Evolutionary conservation across 495 filamentous ascomycete species (phyloP), one percentile per base, ranked within the genome.

Genomic region (Penicillium robsamsonii): DNA sequence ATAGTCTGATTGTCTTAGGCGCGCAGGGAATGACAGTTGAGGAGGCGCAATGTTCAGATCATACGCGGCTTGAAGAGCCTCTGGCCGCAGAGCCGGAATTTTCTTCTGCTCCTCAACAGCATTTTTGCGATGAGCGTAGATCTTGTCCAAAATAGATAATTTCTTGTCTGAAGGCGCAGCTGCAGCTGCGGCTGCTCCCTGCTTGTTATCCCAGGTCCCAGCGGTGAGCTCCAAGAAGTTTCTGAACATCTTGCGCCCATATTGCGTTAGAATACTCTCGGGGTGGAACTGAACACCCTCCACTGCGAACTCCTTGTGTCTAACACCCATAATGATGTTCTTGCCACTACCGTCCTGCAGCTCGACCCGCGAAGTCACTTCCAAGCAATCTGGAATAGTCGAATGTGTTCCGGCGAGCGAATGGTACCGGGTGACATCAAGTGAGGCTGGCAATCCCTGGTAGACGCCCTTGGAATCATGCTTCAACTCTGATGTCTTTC

Each of bases 261-360:
- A 85, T 53, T 85, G 89, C 0, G 94, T 97, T 29, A 98, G 73
- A 50, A 98, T 98, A 67, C 93, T 97, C 71, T 98, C 94, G 0
- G 94, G 94, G 66, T 98, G 94, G 69, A 97, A 98, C 68, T 98
- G 94, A 17, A 97, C 92, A 30, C 93, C 94, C 67, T 98, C 94
- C 4, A 98, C 79, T 0, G 89, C 78, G 64, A 88, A 85, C 66
- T 93, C 81, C 73, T 95, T 96, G 75, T 99, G 94, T 20, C 94
- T 82, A 11, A 97, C 86, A 18, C 94, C 94, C 94, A 97, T 97
- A 59, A 99, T 99, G 44, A 97, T 84, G 11, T 77, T 84, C 35
- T 86, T 87, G 68, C 81, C 80, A 30, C 73, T 78, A 20, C 82
- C 82, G 29, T 70, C 70, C 31, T 75, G 72, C 38, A 83, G 75